Evolutionary conservation across 2,329 filamentous ascomycete genomes (phyloP).

Genomic region (Botrytis tulipae): DNA sequence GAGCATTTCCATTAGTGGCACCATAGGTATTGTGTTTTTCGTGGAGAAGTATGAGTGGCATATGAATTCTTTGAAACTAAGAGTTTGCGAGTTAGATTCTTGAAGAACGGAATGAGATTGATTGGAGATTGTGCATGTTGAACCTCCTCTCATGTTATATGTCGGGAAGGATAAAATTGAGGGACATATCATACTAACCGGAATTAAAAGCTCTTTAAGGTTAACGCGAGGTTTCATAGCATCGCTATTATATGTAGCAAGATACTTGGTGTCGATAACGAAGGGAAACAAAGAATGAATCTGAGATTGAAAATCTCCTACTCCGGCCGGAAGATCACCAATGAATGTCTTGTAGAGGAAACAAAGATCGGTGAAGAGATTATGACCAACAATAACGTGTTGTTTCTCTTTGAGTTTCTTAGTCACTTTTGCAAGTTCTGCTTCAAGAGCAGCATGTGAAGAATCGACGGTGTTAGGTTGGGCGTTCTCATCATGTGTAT

Average conservation of each 20-base stretch:
- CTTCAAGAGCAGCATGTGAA: conserved; percentile 25
- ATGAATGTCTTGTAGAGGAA: conserved; percentile 65
- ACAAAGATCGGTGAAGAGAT: conserved; percentile 61
- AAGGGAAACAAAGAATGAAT: conserved; percentile 49
- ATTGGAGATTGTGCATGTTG: neutral
- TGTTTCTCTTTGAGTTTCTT: conserved; percentile 33
- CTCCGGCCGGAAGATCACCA: conserved; percentile 51
- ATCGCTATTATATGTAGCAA: conserved; percentile 43
- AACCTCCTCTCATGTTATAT: neutral
- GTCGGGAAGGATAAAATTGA: neutral
- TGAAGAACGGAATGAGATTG: neutral
- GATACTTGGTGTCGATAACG: conserved; percentile 61
- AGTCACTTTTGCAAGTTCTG: conserved; percentile 31
- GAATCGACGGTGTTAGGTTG: neutral
- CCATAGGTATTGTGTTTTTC: conserved; percentile 37
- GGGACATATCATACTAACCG: conserved; percentile 18
- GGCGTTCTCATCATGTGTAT: conserved; percentile 19
- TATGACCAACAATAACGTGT: conserved; percentile 59
- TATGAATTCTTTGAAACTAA: conserved; percentile 40
- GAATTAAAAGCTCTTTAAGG: conserved; percentile 48
- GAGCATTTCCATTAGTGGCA: conserved; percentile 36
- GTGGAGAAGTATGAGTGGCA: conserved; percentile 45
- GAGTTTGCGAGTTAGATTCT: neutral
- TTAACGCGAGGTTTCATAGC: conserved; percentile 46
- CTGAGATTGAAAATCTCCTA: conserved; percentile 51